These are phyloP conservation scores for Nakaseomyces nivariensis DNA, from an alignment of 1,139 yeast genomes.

Conservation along the genomic window DNA sequence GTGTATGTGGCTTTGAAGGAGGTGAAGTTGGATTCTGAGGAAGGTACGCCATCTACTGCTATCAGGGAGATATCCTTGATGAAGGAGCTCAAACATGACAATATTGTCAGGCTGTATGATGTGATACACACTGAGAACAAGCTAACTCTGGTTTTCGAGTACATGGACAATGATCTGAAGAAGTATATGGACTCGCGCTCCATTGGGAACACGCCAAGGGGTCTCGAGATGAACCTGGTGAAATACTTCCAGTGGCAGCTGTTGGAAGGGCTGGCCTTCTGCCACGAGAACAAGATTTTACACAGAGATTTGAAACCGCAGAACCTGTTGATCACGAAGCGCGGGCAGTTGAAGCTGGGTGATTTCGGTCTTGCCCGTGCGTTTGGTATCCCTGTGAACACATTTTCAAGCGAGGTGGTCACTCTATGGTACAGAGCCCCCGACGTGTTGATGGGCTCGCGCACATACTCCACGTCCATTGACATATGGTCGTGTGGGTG, in stretches of 20 bases:
- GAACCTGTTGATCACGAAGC: constrained; percentile 73
- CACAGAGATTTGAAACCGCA: constrained; percentile 97
- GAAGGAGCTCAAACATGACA: constrained; percentile 93
- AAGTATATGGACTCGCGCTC: constrained; percentile 73
- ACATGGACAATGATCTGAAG: constrained; percentile 87
- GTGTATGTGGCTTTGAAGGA: constrained; percentile 91
- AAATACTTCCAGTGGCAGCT: constrained; percentile 90
- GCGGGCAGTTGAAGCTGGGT: constrained; percentile 90
- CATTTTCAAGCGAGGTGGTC: constrained; percentile 94
- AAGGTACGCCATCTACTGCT: constrained; percentile 97
- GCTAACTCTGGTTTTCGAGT: constrained; percentile 85
- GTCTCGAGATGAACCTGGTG: constrained; percentile 57
- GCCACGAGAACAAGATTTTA: constrained; percentile 89
- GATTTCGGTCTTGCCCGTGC: constrained; percentile 97
- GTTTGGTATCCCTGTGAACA: constrained; percentile 94
- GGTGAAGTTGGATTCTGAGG: constrained; percentile 89
- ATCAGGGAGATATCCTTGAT: constrained; percentile 90
- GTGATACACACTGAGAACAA: constrained; percentile 96
- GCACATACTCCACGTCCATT: constrained; percentile 90
- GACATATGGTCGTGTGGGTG: constrained; percentile 99
- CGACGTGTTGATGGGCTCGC: constrained; percentile 87
- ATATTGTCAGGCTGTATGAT: constrained; percentile 85
- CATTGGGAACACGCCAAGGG: constrained; percentile 25
- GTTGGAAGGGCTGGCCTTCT: constrained; percentile 81
- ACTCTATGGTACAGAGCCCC: constrained; percentile 99